Base-by-base conservation (phyloP, 2,329 filamentous ascomycete species). In the Colletotrichum chlorophyti region DNA sequence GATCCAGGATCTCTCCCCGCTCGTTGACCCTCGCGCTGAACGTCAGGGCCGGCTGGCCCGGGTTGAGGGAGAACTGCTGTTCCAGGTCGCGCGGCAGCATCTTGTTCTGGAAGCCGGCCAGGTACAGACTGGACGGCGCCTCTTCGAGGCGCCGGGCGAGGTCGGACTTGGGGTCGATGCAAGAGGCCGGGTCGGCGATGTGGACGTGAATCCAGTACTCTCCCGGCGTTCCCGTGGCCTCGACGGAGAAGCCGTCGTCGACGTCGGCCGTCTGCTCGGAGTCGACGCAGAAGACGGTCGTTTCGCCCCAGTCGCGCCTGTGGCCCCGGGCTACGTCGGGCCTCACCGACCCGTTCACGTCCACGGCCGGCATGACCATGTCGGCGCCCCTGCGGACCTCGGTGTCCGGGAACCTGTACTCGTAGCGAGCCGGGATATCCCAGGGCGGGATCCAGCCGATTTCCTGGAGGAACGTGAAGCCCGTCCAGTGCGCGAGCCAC, bases 121-220 rank as follows among this genome's bases (percentile, higher is more conserved):
- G 75, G 63, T 88, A 89, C 40, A 82, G 76, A n/a, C 82, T 86
- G 64, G 85, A 76, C 2, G 82, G 78, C 27, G 87, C 78, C 60
- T 85, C 77, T 57, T 87, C 81, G 41, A 91, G 86, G 66, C 85
- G 84, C 60, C 82, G 77, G 29, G 83, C 82, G 7, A 91, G 71
- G 8, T 78, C 74, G 32, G 86, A 84, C 19, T 84, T 76, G 15
- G 84, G 83, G 17, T 75, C 66, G 62, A 95, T 85, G 58, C 84
- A 83, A 5, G 91, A 90, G 3, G 89, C 88, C 8, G 91, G 91
- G 66, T 95, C 91, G 12, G 91, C 91, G 37, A 90, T 83, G 69
- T 95, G 91, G 27, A 92, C 74, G 67, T 93, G 90, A 26, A 94
- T 77, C 91, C 91, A 95, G 66, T 84, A 85, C 63, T 89, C 79